Percentiles rank a stretch among this genome's conserved stretches.
Evolutionary conservation across 108 stramenopile genomes (phyloP).

Genomic region (Halocafeteria seosinensis): DNA sequence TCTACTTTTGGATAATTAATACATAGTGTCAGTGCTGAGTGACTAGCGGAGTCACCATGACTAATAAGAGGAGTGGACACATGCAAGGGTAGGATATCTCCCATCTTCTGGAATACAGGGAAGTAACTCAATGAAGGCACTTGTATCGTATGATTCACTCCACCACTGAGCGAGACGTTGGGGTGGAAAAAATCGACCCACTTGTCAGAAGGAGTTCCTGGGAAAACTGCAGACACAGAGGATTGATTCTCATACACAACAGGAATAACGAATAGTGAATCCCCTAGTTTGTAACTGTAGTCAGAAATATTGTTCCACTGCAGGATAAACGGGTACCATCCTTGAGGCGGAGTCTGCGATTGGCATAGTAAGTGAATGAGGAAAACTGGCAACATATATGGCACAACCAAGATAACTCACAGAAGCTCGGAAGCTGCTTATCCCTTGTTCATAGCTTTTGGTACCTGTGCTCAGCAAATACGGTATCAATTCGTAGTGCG

Average conservation of each 20-base stretch:
- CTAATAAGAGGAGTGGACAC: background rate
- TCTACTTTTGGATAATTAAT: background rate
- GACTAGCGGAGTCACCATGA: background rate
- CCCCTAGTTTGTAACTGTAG: background rate
- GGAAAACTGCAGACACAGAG: background rate
- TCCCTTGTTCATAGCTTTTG: background rate
- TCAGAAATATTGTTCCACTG: background rate
- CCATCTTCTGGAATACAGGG: background rate
- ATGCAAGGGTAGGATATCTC: background rate
- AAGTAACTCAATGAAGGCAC: background rate
- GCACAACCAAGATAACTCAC: no score
- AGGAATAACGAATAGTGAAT: background rate
- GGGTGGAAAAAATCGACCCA: background rate
- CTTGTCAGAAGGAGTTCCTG: background rate
- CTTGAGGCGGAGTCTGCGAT: no score
- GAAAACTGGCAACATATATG: no score
- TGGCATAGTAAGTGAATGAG: no score
- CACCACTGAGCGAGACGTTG: background rate
- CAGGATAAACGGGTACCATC: background rate
- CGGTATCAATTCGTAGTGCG: conserved; percentile 3
- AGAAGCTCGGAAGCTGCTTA: background rate
- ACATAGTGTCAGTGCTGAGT: background rate
- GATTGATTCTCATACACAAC: background rate
- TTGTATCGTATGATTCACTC: background rate
- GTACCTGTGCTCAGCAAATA: background rate